A percentile compares a stretch with the other conserved stretches of the same genome.
Evolutionary conservation across 495 filamentous ascomycete species (phyloP).

Genomic region (Hypoxylon lienhwacheense): DNA sequence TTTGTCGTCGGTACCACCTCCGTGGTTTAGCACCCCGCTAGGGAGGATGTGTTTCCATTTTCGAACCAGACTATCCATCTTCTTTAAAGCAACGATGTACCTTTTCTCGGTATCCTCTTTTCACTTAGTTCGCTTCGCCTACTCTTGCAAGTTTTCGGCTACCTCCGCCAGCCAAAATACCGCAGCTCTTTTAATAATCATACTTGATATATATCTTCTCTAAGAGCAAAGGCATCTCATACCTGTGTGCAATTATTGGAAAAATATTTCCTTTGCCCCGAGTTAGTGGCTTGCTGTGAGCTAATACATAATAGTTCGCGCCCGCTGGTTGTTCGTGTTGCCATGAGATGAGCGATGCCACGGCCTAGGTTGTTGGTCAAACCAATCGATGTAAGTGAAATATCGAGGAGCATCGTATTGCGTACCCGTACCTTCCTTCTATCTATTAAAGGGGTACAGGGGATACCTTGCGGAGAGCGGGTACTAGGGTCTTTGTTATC

Average conservation of each 20-base stretch:
- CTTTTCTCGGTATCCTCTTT: too few relatives aligned
- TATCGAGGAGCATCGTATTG: conserved; percentile 14
- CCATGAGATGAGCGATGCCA: not conserved
- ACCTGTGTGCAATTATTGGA: too few relatives aligned
- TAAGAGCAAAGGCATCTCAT: too few relatives aligned
- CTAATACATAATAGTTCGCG: not conserved
- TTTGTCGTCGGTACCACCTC: conserved; percentile 10
- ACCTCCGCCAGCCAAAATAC: not conserved
- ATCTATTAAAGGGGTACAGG: conserved; percentile 23
- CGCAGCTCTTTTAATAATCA: too few relatives aligned
- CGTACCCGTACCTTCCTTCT: conserved; percentile 18
- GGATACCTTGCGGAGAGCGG: conserved; percentile 31
- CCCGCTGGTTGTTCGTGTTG: conserved; percentile 2
- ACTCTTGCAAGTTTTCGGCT: conserved; percentile 3
- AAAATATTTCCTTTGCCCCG: too few relatives aligned
- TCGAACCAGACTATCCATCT: conserved; percentile 1
- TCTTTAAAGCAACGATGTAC: conserved; percentile 2
- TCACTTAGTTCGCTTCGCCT: too few relatives aligned
- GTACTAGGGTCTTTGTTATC: conserved; percentile 30
- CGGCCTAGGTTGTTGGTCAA: not conserved
- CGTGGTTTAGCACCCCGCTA: conserved; percentile 21
- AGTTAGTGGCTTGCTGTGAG: too few relatives aligned
- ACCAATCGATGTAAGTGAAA: conserved; percentile 5
- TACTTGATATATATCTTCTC: too few relatives aligned
- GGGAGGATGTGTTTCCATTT: conserved; percentile 18